A percentile compares a stretch with the other conserved stretches of the same genome.
Conservation (phyloP, 768 basidiomycete genomes). For the Tricholoma terreum region DNA sequence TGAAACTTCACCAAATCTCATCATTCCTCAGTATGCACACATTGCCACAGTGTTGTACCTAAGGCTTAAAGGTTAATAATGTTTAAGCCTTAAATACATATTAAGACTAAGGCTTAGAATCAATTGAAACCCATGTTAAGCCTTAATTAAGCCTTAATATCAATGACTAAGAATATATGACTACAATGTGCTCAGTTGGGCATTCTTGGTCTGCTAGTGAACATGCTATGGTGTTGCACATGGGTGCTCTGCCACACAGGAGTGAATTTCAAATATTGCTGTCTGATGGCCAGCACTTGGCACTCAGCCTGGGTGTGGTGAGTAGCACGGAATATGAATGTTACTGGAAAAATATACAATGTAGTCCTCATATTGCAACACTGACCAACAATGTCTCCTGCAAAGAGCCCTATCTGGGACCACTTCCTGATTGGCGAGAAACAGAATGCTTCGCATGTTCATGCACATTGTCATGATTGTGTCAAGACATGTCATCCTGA, state of each 20-base stretch:
- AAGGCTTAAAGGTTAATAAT: conserved; percentile 12
- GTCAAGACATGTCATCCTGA: background rate
- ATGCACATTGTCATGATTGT: conserved; percentile 2
- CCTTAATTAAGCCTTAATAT: conserved; percentile 13
- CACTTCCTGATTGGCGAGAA: background rate
- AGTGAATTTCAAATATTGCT: too few species aligned
- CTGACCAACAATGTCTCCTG: background rate
- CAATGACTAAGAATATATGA: background rate
- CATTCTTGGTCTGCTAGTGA: too few species aligned
- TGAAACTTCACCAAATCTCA: too few species aligned
- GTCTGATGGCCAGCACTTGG: too few species aligned
- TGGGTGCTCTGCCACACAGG: too few species aligned
- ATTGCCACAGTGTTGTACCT: conserved; percentile 17
- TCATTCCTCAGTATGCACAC: too few species aligned
- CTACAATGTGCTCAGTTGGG: too few species aligned
- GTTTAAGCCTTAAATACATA: conserved; percentile 11
- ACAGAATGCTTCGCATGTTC: conserved; percentile 5
- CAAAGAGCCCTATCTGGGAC: background rate
- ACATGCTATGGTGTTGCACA: too few species aligned
- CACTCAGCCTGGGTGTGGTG: too few species aligned
- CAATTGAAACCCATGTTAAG: conserved; percentile 7
- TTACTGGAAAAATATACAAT: background rate
- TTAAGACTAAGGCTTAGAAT: conserved; percentile 17
- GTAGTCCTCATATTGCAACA: too few species aligned
- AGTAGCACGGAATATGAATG: too few species aligned